Base-by-base conservation (phyloP, 2,329 filamentous ascomycete species). In the Cercospora zeina region DNA sequence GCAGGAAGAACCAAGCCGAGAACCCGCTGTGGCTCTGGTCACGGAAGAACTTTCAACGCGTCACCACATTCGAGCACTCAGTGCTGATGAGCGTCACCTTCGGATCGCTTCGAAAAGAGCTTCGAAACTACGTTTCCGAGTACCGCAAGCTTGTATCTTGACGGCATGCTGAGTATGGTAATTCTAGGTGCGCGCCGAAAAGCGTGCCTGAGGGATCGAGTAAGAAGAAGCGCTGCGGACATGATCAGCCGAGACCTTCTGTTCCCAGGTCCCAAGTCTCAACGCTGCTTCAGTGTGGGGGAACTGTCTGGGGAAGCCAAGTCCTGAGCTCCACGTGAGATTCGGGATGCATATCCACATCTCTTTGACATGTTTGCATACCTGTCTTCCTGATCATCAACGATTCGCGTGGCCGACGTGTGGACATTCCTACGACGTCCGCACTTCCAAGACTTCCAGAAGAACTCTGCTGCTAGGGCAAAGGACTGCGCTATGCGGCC, bases 361-460 rank as follows among this genome's bases (percentile, higher is more conserved):
- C n/a, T n/a, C n/a, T n/a, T n/a, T n/a, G n/a, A n/a, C n/a, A n/a
- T n/a, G 49, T 45, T 14, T 21, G 13, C 57, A 30, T 54, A 19
- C 10, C 47, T 24, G 8, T 34, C 53, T 50, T 42, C 30, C 47
- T 53, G 45, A 34, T 27, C 39, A 14, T 39, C 24, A n/a, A n/a
- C n/a, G n/a, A n/a, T 36, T 27, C 33, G 37, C 58, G 21, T 47
- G 58, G 27, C 21, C 51, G n/a, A 27, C 34, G 16, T 58, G 47
- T 58, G 54, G 36, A 57, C 49, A 58, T 21, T 54, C 55, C 59
- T 55, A 34, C 33, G 33, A 14, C 34, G 47, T 39, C 60, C 60
- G 60, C 45, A 10, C 45, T 58, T 58, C 60, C 60, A 62, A 62
- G 60, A 62, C 60, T 54, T 58, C 45, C 36, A 37, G 36, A 45